Base-by-base conservation (phyloP, 176 grass and related monocot species). In the Chrysopogon serrulatus region DNA sequence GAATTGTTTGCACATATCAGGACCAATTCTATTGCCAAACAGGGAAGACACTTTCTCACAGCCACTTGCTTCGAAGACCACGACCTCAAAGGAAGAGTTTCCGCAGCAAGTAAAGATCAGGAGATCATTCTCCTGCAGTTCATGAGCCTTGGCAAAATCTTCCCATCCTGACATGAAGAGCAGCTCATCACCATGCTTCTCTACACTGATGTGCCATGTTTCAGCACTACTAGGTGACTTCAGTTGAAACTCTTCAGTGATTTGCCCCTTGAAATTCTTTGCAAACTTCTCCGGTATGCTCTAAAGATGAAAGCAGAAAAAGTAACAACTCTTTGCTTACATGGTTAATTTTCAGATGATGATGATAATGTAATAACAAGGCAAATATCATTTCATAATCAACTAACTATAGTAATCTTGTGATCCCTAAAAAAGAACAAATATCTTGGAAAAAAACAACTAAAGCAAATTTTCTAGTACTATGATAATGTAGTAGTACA, bases 91-190 rank as follows among this genome's bases (percentile, higher is more conserved):
- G 65, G 67, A 87, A 28, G 62, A 85, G 9, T 39, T 65, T 30
- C 78, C 73, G 5, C 33, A 77, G 75, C 73, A 92, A 61, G 74
- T 76, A 73, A 90, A 92, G 64, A 95, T 8, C 33, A 94, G 49
- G 23, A 87, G 27, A 28, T 92, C 92, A 36, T 89, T 87, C 70
- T 82, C 73, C 65, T 79, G 71, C 82, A 90, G 3, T 9, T 75
- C 40, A 68, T 90, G 82, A 71, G 72, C 87, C 79, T 86, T 77
- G 60, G 10, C 87, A 83, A 95, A 95, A 79, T 88, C 77, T 45
- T 53, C 72, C 90, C 90, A 95, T 24, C 84, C 92, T 10, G 77
- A 84, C 32, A 2, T 35, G 53, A 94, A 47, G 71, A 60, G 23
- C 6, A 89, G 8, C 32, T 48, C 85, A 37, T 65, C 53, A 3